phyloP scores from a whole-genome alignment of 306 rosid genomes.

The Cucumis hystrix region DNA sequence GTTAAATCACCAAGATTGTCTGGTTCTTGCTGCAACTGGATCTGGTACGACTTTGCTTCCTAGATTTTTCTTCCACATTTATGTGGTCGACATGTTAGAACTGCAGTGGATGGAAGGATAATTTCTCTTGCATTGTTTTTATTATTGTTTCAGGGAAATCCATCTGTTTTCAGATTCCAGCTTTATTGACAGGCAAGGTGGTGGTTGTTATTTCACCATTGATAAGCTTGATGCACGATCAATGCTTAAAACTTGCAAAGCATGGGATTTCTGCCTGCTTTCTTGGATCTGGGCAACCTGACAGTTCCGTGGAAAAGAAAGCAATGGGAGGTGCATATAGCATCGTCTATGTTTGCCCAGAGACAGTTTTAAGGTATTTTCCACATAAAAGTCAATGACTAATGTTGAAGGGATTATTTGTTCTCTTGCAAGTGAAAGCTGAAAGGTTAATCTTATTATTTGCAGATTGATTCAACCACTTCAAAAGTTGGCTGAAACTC shows the following conservation, averaged over 20 bases:
- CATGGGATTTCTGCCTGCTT: slow-evolving; percentile 80
- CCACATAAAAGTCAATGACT: background rate
- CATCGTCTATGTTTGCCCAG: slow-evolving; percentile 79
- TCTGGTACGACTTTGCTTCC: slow-evolving; percentile 40
- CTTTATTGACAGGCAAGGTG: slow-evolving; percentile 79
- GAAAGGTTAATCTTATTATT: background rate
- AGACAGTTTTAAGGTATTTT: slow-evolving; percentile 55
- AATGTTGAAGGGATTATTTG: background rate
- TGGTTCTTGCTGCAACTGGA: slow-evolving; percentile 92
- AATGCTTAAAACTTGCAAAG: slow-evolving; percentile 65
- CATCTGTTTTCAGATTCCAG: slow-evolving; percentile 88
- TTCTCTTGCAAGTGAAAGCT: background rate
- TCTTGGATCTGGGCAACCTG: slow-evolving; percentile 96
- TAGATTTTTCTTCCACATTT: background rate
- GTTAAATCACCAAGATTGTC: slow-evolving; percentile 54
- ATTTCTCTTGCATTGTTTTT: slow-evolving; percentile 2
- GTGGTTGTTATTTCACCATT: slow-evolving; percentile 93
- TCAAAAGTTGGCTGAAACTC: slow-evolving; percentile 59
- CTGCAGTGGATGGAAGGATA: slow-evolving; percentile 6
- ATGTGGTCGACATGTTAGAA: background rate
- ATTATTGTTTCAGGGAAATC: slow-evolving; percentile 66
- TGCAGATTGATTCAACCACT: slow-evolving; percentile 69
- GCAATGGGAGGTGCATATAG: slow-evolving; percentile 75
- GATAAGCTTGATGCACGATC: slow-evolving; percentile 95
- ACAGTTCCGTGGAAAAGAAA: slow-evolving; percentile 63